Conservation (phyloP, 371 early-diverging fungal genomes). For the Zychaea mexicana region DNA sequence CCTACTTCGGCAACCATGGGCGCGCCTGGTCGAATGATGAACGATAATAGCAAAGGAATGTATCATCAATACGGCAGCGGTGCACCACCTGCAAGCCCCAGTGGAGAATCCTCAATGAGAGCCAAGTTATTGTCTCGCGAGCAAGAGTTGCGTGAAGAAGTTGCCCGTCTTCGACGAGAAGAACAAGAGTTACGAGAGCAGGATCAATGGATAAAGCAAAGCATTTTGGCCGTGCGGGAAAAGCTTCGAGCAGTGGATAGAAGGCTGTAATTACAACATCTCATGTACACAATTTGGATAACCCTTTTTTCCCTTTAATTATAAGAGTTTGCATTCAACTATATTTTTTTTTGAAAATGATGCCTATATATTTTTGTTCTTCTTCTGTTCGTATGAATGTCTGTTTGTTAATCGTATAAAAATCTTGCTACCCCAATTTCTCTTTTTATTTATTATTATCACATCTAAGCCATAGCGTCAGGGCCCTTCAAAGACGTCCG, state of each 20-base stretch:
- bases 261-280: not conserved
- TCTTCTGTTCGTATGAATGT: not conserved
- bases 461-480: conserved; percentile 40
- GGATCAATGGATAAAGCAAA: conserved; percentile 42
- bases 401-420: not conserved
- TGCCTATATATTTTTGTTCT: conserved; percentile 1
- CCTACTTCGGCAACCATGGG: not conserved
- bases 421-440: not conserved
- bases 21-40: not conserved
- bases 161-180: conserved; percentile 42
- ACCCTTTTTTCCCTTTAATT: not conserved
- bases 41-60: conserved; percentile 3
- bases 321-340: conserved; percentile 2
- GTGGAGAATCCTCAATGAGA: not conserved
- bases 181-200: conserved; percentile 42
- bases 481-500: conserved; percentile 72
- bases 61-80: not conserved
- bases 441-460: not conserved
- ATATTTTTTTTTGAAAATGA: not conserved
- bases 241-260: conserved; percentile 17
- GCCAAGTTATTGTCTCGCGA: conserved; percentile 21
- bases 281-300: not conserved
- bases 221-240: conserved; percentile 38
- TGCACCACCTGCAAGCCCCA: not conserved
- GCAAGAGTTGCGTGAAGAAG: conserved; percentile 42